Conservation (phyloP, 129 eudicot genomes). For the Pulicaria dysenterica region DNA sequence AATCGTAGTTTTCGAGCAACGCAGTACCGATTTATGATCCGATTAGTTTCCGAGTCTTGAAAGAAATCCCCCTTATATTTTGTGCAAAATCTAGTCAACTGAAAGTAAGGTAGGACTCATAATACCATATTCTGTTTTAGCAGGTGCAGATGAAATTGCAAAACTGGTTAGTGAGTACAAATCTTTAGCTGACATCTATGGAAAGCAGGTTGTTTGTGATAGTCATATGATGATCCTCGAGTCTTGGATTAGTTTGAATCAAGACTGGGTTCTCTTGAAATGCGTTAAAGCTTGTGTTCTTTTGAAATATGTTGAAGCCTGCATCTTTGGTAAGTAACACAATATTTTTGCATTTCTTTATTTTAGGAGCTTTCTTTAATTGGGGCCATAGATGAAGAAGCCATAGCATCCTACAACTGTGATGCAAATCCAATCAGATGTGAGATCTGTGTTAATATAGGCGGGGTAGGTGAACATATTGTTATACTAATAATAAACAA, state of each 20-base stretch:
- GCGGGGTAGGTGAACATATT: too few relatives aligned
- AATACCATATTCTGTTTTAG: slow-evolving; percentile 5
- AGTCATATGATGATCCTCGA: background rate
- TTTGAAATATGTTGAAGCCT: background rate
- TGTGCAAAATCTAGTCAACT: background rate
- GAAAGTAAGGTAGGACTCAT: slow-evolving; percentile 13
- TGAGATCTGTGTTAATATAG: background rate
- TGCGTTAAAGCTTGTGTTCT: slow-evolving; percentile 23
- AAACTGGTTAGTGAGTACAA: background rate
- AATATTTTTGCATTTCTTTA: too few relatives aligned
- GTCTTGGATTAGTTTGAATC: slow-evolving; percentile 4
- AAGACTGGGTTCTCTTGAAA: slow-evolving; percentile 34
- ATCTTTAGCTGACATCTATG: background rate
- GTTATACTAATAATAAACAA: too few relatives aligned
- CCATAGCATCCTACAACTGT: background rate
- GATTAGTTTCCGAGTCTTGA: slow-evolving; percentile 2
- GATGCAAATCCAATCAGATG: background rate
- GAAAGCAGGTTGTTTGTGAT: background rate
- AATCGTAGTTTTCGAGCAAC: background rate
- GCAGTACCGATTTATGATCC: background rate
- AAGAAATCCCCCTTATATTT: background rate
- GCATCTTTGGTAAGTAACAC: slow-evolving; percentile 4
- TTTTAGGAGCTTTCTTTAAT: background rate
- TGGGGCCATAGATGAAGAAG: background rate
- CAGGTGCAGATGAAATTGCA: slow-evolving; percentile 17